Base-by-base conservation (phyloP, 768 basidiomycete species). In the Leccinum ochraceum region DNA sequence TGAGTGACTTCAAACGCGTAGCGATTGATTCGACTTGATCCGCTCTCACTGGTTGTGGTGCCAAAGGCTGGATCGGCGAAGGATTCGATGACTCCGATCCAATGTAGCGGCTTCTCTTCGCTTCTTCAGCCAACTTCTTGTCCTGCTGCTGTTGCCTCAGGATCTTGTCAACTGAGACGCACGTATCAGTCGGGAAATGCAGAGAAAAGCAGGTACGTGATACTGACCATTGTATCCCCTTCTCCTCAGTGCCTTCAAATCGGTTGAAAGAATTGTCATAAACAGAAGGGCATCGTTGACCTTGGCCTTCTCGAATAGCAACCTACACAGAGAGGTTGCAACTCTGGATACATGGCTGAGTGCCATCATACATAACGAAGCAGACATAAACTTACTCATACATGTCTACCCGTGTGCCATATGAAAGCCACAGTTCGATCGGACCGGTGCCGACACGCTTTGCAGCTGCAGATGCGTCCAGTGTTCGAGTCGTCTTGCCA, bases 241-340 rank as follows among this genome's bases (percentile, higher is more conserved):
- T 42, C 94, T 79, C 67, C 87, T 88, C 63, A 97, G 73, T 3
- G 92, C 86, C 60, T 86, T 83, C 44, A 98, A 75, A 64, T 95
- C 93, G 0, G 95, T 98, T 0, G 94, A 93, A 17, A 99, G 80
- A 56, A 99, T 93, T 0, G 95, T 97, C 85, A 93, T 91, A 65
- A 98, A 89, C 8, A 98, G 72, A 7, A 99, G 79, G 0, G 91
- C 85, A 71, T 99, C 96, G 69, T 95, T 93, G 26, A 88, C 84
- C 72, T 90, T 89, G 2, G 87, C 87, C 8, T 84, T 81, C 58
- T 89, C 84, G 63, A 98, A 92, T 32, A 97, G 74, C 7, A 90
- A 71, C 17, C 87, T 86, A 71, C 92, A 94, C 32, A 98, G 77
- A 1, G 91, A 89, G 1, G 86, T 88, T 0, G 96, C 89, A 14